Evolutionary conservation across 2,329 filamentous ascomycete genomes (phyloP), one percentile per base, ranked within the genome.

Genomic region (Pseudocercospora fijiensis): DNA sequence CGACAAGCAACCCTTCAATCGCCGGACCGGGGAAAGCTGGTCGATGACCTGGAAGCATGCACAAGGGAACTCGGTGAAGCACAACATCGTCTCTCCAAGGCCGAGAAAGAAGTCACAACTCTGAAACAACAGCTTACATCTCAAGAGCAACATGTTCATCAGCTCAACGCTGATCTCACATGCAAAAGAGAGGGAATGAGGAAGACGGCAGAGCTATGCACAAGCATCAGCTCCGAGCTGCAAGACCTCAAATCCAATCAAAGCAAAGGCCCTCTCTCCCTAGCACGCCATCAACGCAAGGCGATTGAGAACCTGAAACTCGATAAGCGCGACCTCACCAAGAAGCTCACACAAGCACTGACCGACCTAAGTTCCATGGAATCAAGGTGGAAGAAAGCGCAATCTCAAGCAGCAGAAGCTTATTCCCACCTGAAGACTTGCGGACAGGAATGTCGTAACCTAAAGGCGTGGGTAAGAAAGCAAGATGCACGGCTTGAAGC

Each of bases 111-210:
- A 22, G 11, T 56, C 33, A 11, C 9, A 2, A 4, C 18, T 9
- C 53, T 56, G 0, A n/a, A 41, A 10, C n/a, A 24, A 33, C 53
- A 37, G n/a, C 30, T 41, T 13, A n/a, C 53, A 20, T 4, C 9
- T 16, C 41, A 28, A 33, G 58, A 60, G 30, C 49, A 64, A 24
- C 45, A 51, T n/a, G 22, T 47, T 24, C 28, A 45, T 8, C 26
- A 27, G n/a, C 47, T 64, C 20, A 51, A 61, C 18, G 45, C 55
- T 22, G 58, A 61, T 4, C 56, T 30, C 10, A 43, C 55, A 9
- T 58, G 61, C 10, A 58, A 61, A 47, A 61, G 58, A 49, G 55
- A 56, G 16, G 62, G 62, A 13, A 61, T 64, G 58, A 47, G 61
- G 33, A 47, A 55, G 43, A 59, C 62, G 13, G 58, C 61, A 59